Percentiles rank a stretch among this genome's conserved stretches.
Evolutionary conservation across 73 alveolate genomes (phyloP).

Genomic region (Paramecium pentaurelia): DNA sequence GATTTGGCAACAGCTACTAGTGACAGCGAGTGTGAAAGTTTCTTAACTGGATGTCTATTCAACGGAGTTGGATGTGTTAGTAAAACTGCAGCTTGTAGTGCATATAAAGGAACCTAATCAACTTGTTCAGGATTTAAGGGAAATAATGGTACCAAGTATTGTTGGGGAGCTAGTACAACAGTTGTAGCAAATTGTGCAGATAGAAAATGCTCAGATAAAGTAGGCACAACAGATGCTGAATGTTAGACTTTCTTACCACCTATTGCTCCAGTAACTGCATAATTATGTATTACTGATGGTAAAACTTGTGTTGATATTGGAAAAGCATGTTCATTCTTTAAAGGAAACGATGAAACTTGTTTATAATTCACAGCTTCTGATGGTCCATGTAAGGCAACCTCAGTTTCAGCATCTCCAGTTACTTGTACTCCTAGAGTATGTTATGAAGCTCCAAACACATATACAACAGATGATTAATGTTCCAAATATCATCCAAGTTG

Average conservation of each 20-base stretch:
- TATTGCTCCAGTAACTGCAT: not conserved
- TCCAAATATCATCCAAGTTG: not conserved
- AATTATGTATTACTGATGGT: constrained; percentile 37
- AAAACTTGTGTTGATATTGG: not conserved
- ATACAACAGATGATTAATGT: not conserved
- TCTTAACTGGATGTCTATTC: not conserved
- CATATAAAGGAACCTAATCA: not conserved
- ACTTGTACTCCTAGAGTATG: not conserved
- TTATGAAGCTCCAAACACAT: not conserved
- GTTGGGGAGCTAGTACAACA: not conserved
- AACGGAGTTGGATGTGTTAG: constrained; percentile 1
- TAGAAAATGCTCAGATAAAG: not conserved
- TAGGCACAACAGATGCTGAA: not conserved
- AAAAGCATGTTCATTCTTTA: not conserved
- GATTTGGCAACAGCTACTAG: not conserved
- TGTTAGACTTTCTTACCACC: not conserved
- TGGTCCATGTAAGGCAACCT: constrained; percentile 6
- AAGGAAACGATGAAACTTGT: not conserved
- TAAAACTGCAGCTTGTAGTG: not conserved
- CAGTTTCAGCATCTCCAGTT: not conserved
- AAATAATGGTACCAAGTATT: not conserved
- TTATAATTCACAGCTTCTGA: not conserved
- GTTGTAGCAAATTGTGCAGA: not conserved
- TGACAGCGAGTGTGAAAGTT: not conserved
- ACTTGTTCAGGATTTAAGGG: not conserved